Evolutionary conservation across 495 filamentous ascomycete genomes (phyloP), one percentile per base, ranked within the genome.

Genomic region (Aspergillus kassunensis): DNA sequence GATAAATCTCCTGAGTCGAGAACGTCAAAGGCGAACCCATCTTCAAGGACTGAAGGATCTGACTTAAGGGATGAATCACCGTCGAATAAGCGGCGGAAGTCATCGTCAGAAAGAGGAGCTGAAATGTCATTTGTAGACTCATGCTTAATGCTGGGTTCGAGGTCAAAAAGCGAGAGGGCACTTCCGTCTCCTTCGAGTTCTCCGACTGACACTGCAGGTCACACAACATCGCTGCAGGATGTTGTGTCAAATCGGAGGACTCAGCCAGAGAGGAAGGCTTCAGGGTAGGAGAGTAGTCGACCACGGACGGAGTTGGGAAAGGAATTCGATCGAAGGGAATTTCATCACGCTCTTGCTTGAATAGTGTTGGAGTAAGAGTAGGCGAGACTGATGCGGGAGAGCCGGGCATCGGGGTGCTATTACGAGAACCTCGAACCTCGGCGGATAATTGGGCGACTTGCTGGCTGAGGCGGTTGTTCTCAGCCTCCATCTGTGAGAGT

Each of bases 211-310:
- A 98, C 93, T 86, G 93, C 93, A 96, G 93, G 93, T 92, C 93
- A 79, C 89, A 97, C 92, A 97, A 95, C 91, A 96, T 84, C 90
- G 80, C 92, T 79, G 93, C 93, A 96, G 93, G 89, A 96, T 95
- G 92, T 96, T 95, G 92, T 97, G 91, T 91, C 93, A 80, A 72
- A 79, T 93, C 89, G 81, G 87, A 77, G 75, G 87, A 85, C 78
- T 80, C 78, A 71, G 78, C 79, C 77, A 74, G 73, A 71, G 70
- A 69, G 61, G 76, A 71, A 57, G 75, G 75, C 59, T 72, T 66
- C 11, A 79, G 63, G 46, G 66, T 76, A 11, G 73, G 73, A 6
- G 77, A 80, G 64, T 75, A 76, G 44, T 75, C 74, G 62, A 70
- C 68, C 25, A 70, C 50, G 44, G 76, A 72, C 18, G 76, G 72